Evolutionary conservation across 1,284 basidiomycete species (phyloP), one percentile per base, ranked within the genome.

Genomic region (Malassezia yamatoensis): DNA sequence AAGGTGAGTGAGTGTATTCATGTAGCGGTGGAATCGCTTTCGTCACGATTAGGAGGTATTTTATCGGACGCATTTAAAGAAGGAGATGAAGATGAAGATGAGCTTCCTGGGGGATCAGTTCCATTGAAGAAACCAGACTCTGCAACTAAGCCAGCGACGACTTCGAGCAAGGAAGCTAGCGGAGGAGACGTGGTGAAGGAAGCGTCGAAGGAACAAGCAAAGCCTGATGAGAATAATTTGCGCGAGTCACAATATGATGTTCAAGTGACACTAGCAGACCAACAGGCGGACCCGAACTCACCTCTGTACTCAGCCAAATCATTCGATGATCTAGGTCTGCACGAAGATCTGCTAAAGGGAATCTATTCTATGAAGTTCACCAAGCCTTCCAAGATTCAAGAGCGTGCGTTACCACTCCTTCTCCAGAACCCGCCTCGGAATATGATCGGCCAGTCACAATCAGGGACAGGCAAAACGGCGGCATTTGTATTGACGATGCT

Each of bases 391-490:
- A 98, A 98, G 78, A 98, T 99, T 63, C 94, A 99, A 79, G 94
- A 96, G 79, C 85, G 88, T 60, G 94, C 94, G 20, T 79, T 98
- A 29, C 94, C 94, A 3, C 80, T 99, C 37, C 81, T 98, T 29
- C 82, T 99, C 13, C 77, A 83, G 57, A 87, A 94, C 75, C 94
- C 93, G 89, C 87, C 91, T 7, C 85, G 85, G 55, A 98, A 98
- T 78, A 93, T 98, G 85, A 98, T 98, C 76, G 94, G 90, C 10
- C 94, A 99, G 78, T 96, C 90, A 47, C 94, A 99, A 75, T 98
- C 94, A 21, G 94, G 94, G 40, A 99, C 94, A 8, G 94, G 94
- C 54, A 99, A 99, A 79, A 98, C 94, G 3, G 94, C 94, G 6
- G 94, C 94, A 2, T 99, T 99, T 75, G 88, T 91, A 12, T 81